Base-by-base conservation (phyloP, 1,139 yeast genomes). In the Hanseniaspora sp. region DNA sequence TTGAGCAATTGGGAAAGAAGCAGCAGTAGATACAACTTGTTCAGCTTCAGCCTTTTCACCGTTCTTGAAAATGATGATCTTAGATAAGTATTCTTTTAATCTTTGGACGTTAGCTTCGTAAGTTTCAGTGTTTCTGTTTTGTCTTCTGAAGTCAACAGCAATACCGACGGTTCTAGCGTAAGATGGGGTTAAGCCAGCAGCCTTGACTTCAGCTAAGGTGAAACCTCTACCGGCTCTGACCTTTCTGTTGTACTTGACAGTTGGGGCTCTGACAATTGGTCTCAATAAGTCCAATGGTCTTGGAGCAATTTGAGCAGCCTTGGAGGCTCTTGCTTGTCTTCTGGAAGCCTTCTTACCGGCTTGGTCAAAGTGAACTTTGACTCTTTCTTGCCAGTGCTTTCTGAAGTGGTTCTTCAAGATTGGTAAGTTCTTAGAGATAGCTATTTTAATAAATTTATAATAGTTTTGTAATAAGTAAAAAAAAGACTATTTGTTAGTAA, bases 311-410 rank as follows among this genome's bases (percentile, higher is more conserved):
- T 78, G 78, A 71, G 96, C 95, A 68, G 96, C 95, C 80, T 86
- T 88, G 71, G 84, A 71, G 73, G 86, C 86, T 79, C 98, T 86
- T 66, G 95, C 84, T 68, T 78, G 79, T 80, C 98, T 86, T 83
- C 98, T 87, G 65, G 95, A 81, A 71, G 79, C 90, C 84, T 92
- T 92, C 84, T 88, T 87, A 75, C 97, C 97, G 71, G 97, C 95
- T 81, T 92, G 64, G 90, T 90, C 96, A 73, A 90, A 84, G 88
- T 92, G 96, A 70, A 87, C 95, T 76, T 80, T 86, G 82, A 92
- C 99, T 75, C 98, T 87, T 78, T 86, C 95, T 80, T 92, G 97
- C 99, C 99, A 92, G 95, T 88, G 92, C 86, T 92, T 92, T 82
- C 94, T 83, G 87, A 86, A 86, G 80, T 86, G 95, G 79, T 84